Conservation (phyloP, 2,329 filamentous ascomycete genomes). For the Botryotinia calthae region DNA sequence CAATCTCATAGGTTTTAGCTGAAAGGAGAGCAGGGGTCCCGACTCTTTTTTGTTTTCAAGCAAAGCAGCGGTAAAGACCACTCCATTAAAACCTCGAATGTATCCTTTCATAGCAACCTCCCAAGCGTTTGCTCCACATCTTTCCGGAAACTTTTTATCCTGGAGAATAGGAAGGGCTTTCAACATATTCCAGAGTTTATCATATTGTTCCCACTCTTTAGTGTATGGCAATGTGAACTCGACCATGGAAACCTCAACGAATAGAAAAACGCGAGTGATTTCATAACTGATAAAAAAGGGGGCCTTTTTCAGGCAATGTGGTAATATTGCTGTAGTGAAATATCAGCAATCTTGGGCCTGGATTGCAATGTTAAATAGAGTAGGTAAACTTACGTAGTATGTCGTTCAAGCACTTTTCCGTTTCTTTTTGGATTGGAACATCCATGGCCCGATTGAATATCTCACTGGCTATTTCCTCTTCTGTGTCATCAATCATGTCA, state of each 20-base stretch:
- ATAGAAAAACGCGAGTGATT: constrained; percentile 35
- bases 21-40: constrained; percentile 47
- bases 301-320: constrained; percentile 23
- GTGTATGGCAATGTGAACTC: constrained; percentile 23
- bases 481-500: background rate
- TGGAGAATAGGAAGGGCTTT: constrained; percentile 42
- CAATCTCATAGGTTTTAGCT: constrained; percentile 49
- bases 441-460: background rate
- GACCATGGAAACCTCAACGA: constrained; percentile 29
- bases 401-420: constrained; percentile 21
- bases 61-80: constrained; percentile 47
- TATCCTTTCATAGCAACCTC: constrained; percentile 24
- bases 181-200: constrained; percentile 45
- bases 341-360: background rate
- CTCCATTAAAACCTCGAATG: constrained; percentile 41
- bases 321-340: constrained; percentile 27
- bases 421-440: background rate
- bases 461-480: background rate
- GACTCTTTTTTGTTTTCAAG: constrained; percentile 38
- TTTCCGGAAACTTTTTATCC: constrained; percentile 49
- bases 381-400: background rate
- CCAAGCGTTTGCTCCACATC: constrained; percentile 48
- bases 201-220: constrained; percentile 45
- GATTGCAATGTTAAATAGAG: background rate
- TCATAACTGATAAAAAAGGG: constrained; percentile 35